Evolutionary conservation across 441 rosid genomes (phyloP).

Genomic region (Euphorbia celastroides): DNA sequence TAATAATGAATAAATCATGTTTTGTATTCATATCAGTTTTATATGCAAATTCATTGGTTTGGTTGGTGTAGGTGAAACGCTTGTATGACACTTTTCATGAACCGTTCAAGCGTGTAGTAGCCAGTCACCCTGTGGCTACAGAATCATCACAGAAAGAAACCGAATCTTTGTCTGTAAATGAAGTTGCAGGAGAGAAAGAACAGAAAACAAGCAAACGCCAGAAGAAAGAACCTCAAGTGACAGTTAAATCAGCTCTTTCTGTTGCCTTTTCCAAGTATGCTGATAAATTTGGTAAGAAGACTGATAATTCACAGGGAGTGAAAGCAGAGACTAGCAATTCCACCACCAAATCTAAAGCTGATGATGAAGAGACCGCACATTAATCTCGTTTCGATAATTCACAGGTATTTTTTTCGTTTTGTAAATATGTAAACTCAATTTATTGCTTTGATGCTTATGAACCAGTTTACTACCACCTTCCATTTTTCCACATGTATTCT

Average conservation of each 20-base stretch:
- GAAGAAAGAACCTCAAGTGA: constrained; percentile 58
- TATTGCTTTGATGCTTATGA: not conserved
- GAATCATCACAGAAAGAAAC: constrained; percentile 37
- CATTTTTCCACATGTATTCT: not conserved
- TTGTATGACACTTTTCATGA: constrained; percentile 90
- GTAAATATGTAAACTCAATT: constrained; percentile 3
- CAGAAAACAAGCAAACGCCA: constrained; percentile 42
- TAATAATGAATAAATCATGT: not conserved
- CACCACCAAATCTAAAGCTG: constrained; percentile 25
- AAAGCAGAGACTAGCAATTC: constrained; percentile 29
- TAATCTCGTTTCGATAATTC: constrained; percentile 15
- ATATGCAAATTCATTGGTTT: constrained; percentile 8
- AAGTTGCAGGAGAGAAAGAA: constrained; percentile 29
- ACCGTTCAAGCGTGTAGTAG: constrained; percentile 74
- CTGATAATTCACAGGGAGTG: constrained; percentile 26
- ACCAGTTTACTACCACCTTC: not conserved
- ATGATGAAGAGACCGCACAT: constrained; percentile 13
- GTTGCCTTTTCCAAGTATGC: constrained; percentile 70
- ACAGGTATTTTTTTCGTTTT: not conserved
- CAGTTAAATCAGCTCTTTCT: constrained; percentile 70
- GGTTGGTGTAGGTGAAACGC: constrained; percentile 59
- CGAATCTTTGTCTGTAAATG: constrained; percentile 35
- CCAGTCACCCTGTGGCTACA: constrained; percentile 39
- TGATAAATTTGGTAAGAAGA: constrained; percentile 38
- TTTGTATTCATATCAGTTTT: not conserved